Evolutionary conservation across 1,284 basidiomycete species (phyloP), one percentile per base, ranked within the genome.

Genomic region (Dichomitus squalens): DNA sequence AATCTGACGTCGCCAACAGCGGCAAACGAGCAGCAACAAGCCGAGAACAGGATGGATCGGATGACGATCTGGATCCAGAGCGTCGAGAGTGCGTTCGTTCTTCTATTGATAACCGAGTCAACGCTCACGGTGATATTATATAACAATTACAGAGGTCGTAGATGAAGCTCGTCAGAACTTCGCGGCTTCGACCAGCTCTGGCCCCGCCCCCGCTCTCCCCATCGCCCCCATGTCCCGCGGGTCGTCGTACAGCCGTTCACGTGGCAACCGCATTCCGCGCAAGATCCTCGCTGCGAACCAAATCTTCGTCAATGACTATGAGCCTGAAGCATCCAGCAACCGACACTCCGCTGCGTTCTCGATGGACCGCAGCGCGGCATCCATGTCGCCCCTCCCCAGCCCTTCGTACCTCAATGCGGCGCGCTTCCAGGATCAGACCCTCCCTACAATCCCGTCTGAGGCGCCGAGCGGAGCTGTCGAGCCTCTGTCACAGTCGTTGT

Each of bases 21-120:
- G 6, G n/a, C 18, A 12, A n/a, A 4, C 7, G 31, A 46, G n/a
- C 12, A 11, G 25, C 39, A 49, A 31, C 25, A 34, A 29, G 80
- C 76, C 33, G 85, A 86, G 59, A 79, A 79, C 35, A 78, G 80
- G 41, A 72, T 77, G 35, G 88, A 92, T 65, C 76, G 90, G 53
- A 84, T 92, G 85, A 80, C 83, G 1, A 74, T 85, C 51, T 92
- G 90, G 90, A 87, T 90, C 72, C 81, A 82, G 63, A 88, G 83
- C 56, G 87, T 91, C 9, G 89, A 92, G 73, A 87, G 89, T 92
- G 68, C 68, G 88, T 80, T 6, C 20, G 38, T 41, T 61, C 52
- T 49, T 23, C 55, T 27, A 25, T 39, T 57, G 41, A 51, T 47
- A 14, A 1, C 29, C 41, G 27, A 33, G n/a, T 4, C 43, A 18